Evolutionary conservation across 495 filamentous ascomycete genomes (phyloP), one percentile per base, ranked within the genome.

Genomic region (Recurvomyces mirabilis): DNA sequence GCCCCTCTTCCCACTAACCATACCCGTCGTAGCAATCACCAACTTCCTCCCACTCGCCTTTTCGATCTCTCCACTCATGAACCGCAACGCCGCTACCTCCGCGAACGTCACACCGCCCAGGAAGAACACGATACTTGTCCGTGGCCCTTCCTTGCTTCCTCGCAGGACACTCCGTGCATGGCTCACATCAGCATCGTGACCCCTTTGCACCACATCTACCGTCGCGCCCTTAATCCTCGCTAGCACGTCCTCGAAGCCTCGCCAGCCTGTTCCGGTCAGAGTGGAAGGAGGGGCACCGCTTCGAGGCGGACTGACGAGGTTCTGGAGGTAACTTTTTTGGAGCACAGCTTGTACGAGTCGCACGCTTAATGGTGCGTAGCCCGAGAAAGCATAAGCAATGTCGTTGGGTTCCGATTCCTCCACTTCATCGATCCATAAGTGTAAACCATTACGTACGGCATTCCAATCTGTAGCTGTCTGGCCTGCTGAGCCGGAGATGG

Each of bases 381-480:
- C 93, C 51, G 83, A 89, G 68, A 94, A 99, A 25, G 93, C 88
- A 57, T 96, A 99, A 9, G 93, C 84, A 49, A 96, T 84, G 49
- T 99, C 93, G 53, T 88, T 80, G 7, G 93, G 93, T n/a, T 94
- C 85, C 34, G 88, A 79, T 60, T 96, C 93, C 58, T 93, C 88
- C 45, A 96, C 88, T 60, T 99, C 93, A 60, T 96, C 89, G 41
- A 94, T 81, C 50, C 95, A 89, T 37, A 99, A 74, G 19, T 81
- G 75, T 20, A 99, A 77, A 48, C 77, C 75, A 59, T 86, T 87
- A 24, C 93, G 81, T 11, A 95, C 68, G 57, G 84, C 82, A 19
- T 75, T 77, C 68, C 95, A 98, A 58, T 94, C 94, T 2, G 91
- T 98, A 61, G 86, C 89, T 10, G 68, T 64, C 41, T 70, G 68